Evolutionary conservation across 352 stramenopile species (phyloP).

Genomic region (Hyaloperonospora arabidopsidis): DNA sequence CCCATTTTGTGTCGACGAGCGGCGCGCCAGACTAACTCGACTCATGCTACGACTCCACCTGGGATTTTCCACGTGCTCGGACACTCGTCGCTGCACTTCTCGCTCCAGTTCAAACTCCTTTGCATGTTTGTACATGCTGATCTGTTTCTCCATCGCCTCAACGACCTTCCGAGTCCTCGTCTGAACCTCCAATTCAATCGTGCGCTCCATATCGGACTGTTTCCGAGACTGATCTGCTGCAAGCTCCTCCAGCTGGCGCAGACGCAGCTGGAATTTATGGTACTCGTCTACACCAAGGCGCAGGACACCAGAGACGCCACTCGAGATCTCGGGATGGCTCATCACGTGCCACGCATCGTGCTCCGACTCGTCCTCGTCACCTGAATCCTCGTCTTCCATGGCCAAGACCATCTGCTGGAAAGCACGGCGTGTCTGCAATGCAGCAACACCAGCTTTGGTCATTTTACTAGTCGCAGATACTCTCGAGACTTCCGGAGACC

Average conservation of each 20-base stretch:
- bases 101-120: conserved; percentile 75
- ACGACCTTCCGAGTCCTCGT: conserved; percentile 54
- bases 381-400: conserved; percentile 67
- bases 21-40: conserved; percentile 10
- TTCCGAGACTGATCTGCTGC: conserved; percentile 61
- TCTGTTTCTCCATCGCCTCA: conserved; percentile 76
- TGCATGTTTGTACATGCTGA: conserved; percentile 79
- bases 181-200: conserved; percentile 71
- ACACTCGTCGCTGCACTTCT: conserved; percentile 68
- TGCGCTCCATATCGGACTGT: conserved; percentile 66
- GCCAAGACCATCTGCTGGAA: conserved; percentile 84
- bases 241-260: conserved; percentile 70
- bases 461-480: conserved; percentile 23
- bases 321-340: conserved; percentile 21
- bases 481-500: conserved; percentile 12
- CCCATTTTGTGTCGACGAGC: conserved; percentile 17
- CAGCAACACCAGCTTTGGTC: conserved; percentile 59
- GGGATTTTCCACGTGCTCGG: conserved; percentile 31
- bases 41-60: conserved; percentile 19
- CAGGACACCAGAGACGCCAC: conserved; percentile 32
- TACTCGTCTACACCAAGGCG: conserved; percentile 64
- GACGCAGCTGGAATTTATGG: conserved; percentile 76
- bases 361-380: conserved; percentile 56
- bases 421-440: conserved; percentile 65
- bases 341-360: conserved; percentile 17